Evolutionary conservation across 495 filamentous ascomycete genomes (phyloP).

Genomic region (Usnea hakonensis): DNA sequence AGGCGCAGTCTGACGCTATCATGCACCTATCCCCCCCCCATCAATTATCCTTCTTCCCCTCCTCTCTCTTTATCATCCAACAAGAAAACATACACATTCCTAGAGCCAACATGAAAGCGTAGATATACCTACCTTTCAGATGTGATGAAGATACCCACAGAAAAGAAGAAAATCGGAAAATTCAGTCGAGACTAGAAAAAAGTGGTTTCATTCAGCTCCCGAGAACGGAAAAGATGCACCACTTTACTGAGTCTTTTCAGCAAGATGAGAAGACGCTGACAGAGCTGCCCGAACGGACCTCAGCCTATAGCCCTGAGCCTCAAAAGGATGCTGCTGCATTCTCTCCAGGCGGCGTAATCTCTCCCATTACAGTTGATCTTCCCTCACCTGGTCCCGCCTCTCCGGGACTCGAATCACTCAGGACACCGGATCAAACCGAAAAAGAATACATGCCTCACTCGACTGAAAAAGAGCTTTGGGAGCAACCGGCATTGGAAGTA

Average conservation of each 20-base stretch:
- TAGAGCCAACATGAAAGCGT: neutral
- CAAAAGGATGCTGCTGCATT: neutral
- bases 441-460: slow-evolving; percentile 13
- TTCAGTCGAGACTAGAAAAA: too few species aligned
- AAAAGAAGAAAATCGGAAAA: too few species aligned
- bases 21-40: neutral
- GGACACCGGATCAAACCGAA: slow-evolving; percentile 9
- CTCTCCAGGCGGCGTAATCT: neutral
- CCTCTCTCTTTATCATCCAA: neutral
- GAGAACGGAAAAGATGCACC: slow-evolving; percentile 1
- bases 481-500: neutral
- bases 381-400: slow-evolving; percentile 3
- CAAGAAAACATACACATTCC: neutral
- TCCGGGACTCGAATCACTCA: slow-evolving; percentile 17
- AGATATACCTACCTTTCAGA: neutral
- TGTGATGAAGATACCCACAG: neutral
- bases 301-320: neutral
- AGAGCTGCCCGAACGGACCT: slow-evolving; percentile 9
- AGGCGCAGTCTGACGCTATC: neutral
- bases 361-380: slow-evolving; percentile 5
- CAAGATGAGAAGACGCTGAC: neutral
- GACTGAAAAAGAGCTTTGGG: slow-evolving; percentile 6
- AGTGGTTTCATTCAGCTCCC: neutral
- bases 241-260: slow-evolving; percentile 5
- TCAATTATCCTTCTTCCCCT: neutral